These are phyloP conservation scores for Oryza longistaminata DNA, from an alignment of 176 grass and related monocot genomes.

Conservation along the genomic window DNA sequence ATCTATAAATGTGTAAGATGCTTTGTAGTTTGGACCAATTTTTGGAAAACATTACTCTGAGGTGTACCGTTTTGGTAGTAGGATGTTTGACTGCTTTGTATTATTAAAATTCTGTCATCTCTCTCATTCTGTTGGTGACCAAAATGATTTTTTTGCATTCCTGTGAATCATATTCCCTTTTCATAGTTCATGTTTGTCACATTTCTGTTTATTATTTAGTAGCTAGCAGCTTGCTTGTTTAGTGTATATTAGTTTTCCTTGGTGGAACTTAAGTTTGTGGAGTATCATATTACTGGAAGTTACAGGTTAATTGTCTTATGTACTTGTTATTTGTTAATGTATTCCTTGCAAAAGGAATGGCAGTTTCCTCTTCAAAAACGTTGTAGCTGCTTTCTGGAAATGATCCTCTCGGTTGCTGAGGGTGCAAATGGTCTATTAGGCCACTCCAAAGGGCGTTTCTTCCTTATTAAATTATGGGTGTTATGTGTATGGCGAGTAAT, in stretches of 20 bases:
- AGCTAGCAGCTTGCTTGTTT: not conserved
- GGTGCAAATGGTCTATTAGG: not conserved
- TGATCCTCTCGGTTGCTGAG: not conserved
- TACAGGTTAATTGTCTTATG: not conserved
- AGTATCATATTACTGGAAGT: not conserved
- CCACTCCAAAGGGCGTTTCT: too few species aligned
- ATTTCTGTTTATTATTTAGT: not conserved
- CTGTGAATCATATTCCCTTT: not conserved
- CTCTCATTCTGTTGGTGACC: not conserved
- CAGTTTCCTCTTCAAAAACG: not conserved
- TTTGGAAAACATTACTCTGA: not conserved
- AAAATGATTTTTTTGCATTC: not conserved
- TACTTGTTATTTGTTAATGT: too few species aligned
- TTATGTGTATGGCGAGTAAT: too few species aligned
- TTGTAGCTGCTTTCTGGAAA: not conserved
- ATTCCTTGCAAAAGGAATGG: not conserved
- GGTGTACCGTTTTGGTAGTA: not conserved
- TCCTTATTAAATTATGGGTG: too few species aligned
- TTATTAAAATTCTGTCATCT: not conserved
- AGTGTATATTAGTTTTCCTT: too few species aligned
- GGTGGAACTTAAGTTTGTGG: not conserved
- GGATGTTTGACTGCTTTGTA: not conserved
- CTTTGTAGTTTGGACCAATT: not conserved
- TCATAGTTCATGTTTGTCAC: not conserved
- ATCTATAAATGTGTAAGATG: conserved; percentile 15